Conservation (phyloP, 352 stramenopile species). For the Globisporangium emineosum region DNA sequence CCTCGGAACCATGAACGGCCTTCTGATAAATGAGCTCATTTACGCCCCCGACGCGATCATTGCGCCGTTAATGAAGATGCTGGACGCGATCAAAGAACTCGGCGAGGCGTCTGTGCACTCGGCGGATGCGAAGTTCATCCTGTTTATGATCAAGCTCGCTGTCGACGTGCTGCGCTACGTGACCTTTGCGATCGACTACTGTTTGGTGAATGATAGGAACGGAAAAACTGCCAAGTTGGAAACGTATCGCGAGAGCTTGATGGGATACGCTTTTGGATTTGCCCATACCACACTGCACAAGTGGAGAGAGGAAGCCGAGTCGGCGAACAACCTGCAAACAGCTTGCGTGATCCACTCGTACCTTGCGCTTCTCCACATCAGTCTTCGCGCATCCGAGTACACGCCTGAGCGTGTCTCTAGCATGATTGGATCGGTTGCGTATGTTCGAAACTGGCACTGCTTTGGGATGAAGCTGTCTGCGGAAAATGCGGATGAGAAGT, state of each 20-base stretch:
- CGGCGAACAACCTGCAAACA: constrained; percentile 70
- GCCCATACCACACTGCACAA: constrained; percentile 68
- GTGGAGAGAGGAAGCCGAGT: constrained; percentile 72
- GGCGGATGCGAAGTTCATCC: constrained; percentile 77
- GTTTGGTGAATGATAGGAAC: constrained; percentile 25
- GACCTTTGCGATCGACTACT: constrained; percentile 66
- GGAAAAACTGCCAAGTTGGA: constrained; percentile 41
- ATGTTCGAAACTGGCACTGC: constrained; percentile 90
- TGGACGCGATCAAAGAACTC: constrained; percentile 78
- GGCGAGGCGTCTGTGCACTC: constrained; percentile 80
- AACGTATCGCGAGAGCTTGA: constrained; percentile 48
- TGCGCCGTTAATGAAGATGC: constrained; percentile 72
- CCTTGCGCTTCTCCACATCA: constrained; percentile 65
- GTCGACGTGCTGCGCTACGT: constrained; percentile 79
- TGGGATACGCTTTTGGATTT: constrained; percentile 69
- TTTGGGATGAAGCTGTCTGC: constrained; percentile 85
- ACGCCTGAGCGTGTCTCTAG: constrained; percentile 55
- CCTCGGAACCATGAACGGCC: constrained; percentile 94
- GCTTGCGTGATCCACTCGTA: constrained; percentile 87
- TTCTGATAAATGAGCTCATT: constrained; percentile 97
- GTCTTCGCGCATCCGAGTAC: constrained; percentile 67
- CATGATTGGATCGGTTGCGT: constrained; percentile 82
- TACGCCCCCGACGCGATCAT: constrained; percentile 92
- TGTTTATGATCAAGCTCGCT: constrained; percentile 87
- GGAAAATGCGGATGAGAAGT: constrained; percentile 38